These are phyloP conservation scores for Scopulariopsis brevicaulis DNA, from an alignment of 2,329 filamentous ascomycete species.

Conservation along the genomic window DNA sequence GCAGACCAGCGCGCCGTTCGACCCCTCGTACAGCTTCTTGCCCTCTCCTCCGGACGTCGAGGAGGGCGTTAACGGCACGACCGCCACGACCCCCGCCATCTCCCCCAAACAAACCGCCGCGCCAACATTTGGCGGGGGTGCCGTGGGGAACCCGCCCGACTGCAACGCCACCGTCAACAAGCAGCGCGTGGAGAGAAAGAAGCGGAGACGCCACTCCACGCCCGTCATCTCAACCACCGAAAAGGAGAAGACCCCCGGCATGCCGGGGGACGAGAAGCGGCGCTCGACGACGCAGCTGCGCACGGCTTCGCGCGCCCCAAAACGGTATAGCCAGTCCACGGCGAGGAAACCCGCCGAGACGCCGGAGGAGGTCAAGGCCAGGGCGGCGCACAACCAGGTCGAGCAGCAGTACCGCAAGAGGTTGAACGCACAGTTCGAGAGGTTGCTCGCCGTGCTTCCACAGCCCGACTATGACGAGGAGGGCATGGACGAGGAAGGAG, in stretches of 20 bases:
- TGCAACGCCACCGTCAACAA: not conserved
- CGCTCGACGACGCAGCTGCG: slow-evolving; percentile 8
- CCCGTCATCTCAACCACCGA: not conserved
- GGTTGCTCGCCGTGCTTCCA: slow-evolving; percentile 27
- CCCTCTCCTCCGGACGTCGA: slow-evolving; percentile 3
- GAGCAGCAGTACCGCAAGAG: slow-evolving; percentile 37
- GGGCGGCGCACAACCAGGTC: slow-evolving; percentile 29
- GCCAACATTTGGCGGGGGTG: not conserved
- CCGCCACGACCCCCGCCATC: slow-evolving; percentile 1
- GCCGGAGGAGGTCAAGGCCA: slow-evolving; percentile 13
- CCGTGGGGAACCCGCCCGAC: not conserved
- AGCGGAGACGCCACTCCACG: slow-evolving; percentile 6
- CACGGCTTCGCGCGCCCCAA: slow-evolving; percentile 9
- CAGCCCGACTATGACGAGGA: slow-evolving; percentile 16
- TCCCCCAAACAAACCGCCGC: slow-evolving; percentile 1
- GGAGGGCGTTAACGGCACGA: not conserved
- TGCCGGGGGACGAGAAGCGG: slow-evolving; percentile 5
- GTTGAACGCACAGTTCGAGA: slow-evolving; percentile 32
- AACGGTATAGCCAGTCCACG: slow-evolving; percentile 6
- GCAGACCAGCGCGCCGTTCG: not conserved
- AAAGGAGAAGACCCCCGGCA: not conserved
- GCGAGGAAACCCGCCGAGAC: slow-evolving; percentile 18
- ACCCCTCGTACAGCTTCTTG: slow-evolving; percentile 2
- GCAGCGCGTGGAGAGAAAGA: slow-evolving; percentile 3
- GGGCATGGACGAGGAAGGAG: slow-evolving; percentile 11